phyloP scores from a whole-genome alignment of 345 rosid species.

The Acer yangbiense region DNA sequence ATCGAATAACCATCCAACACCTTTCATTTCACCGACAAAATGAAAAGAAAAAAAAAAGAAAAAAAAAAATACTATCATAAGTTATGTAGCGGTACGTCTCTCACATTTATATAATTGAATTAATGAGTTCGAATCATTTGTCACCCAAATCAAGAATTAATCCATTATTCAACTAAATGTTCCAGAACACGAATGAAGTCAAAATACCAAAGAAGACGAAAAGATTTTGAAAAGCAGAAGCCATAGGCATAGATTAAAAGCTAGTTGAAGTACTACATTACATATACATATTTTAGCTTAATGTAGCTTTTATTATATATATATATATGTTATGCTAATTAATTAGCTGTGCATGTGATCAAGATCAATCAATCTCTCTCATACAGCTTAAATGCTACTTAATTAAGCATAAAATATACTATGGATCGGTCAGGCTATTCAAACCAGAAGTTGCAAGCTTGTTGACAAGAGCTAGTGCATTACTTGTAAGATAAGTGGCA shows the following conservation, averaged over 20 bases:
- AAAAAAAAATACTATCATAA: too few species aligned
- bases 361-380: not conserved
- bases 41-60: not conserved
- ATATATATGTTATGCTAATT: too few species aligned
- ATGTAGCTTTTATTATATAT: not conserved
- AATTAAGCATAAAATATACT: too few species aligned
- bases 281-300: not conserved
- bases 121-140: too few species aligned
- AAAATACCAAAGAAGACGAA: not conserved
- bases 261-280: not conserved
- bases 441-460: constrained; percentile 65
- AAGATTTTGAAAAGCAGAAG: not conserved
- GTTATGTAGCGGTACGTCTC: too few species aligned
- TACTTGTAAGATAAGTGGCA: constrained; percentile 59
- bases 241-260: not conserved
- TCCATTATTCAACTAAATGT: too few species aligned
- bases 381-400: too few species aligned
- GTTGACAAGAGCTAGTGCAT: constrained; percentile 79
- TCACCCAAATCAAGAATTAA: too few species aligned
- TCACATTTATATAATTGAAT: too few species aligned
- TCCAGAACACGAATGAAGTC: too few species aligned
- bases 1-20: not conserved
- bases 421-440: constrained; percentile 21
- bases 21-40: not conserved
- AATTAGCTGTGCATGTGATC: not conserved